These are phyloP conservation scores for Microcyclospora tardicrescens DNA, from an alignment of 2,329 filamentous ascomycete species.

Conservation along the genomic window DNA sequence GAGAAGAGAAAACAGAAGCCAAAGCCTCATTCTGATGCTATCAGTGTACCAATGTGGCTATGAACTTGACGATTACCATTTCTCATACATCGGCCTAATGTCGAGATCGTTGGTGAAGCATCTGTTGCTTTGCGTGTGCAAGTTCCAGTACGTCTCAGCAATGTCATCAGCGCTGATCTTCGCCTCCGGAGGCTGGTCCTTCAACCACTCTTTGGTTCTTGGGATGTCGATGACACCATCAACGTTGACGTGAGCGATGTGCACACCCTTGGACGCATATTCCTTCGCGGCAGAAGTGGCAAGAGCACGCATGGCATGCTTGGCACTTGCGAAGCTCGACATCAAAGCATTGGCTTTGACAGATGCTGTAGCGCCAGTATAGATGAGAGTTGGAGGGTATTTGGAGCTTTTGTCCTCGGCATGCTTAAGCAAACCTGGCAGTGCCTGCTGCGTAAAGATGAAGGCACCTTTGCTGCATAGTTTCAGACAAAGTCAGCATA, in stretches of 20 bases:
- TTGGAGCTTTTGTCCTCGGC: constrained; percentile 35
- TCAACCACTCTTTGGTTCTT: constrained; percentile 48
- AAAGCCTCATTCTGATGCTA: too few relatives aligned
- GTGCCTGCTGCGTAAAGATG: constrained; percentile 56
- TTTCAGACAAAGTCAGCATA: not conserved
- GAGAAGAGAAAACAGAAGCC: too few relatives aligned
- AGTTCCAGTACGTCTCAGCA: constrained; percentile 72
- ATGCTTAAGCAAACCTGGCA: constrained; percentile 58
- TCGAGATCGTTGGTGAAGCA: constrained; percentile 75
- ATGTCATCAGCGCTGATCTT: constrained; percentile 75
- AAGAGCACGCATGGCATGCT: constrained; percentile 65
- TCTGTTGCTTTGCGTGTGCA: constrained; percentile 68
- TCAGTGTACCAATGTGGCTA: too few relatives aligned
- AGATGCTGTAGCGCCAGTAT: constrained; percentile 77
- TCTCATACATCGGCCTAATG: constrained; percentile 68
- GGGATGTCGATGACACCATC: constrained; percentile 80
- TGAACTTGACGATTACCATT: constrained; percentile 44
- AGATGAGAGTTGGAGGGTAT: constrained; percentile 65
- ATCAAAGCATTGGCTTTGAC: constrained; percentile 59
- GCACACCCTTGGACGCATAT: constrained; percentile 72
- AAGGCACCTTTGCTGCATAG: constrained; percentile 51
- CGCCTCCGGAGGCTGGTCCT: constrained; percentile 43
- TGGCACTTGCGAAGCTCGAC: constrained; percentile 60
- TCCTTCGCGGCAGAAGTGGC: constrained; percentile 66
- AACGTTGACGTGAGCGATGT: constrained; percentile 62